Percentiles rank a stretch among this genome's conserved stretches.
Conservation (phyloP, 1,284 basidiomycete genomes). For the Microbotryomycetes sp. region DNA sequence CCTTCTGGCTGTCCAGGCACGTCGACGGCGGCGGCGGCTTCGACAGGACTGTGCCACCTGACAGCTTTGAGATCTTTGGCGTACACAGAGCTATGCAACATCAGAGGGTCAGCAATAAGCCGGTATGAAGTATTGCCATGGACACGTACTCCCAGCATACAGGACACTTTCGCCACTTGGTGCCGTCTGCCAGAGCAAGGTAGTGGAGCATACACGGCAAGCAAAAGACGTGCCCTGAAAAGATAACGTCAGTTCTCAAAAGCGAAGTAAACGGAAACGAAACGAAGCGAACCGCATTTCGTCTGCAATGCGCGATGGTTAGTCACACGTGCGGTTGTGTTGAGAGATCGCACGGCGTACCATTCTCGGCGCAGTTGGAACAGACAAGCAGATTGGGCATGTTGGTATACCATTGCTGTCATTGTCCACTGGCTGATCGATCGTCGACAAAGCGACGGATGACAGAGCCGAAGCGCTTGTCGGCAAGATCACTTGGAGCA, state of each 20-base stretch:
- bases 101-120: too few relatives aligned
- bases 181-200: constrained; percentile 54
- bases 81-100: constrained; percentile 52
- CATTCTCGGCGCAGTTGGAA: constrained; percentile 88
- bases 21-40: background rate
- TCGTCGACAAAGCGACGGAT: constrained; percentile 24
- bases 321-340: background rate
- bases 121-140: too few relatives aligned
- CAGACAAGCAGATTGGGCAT: constrained; percentile 91
- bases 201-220: constrained; percentile 90
- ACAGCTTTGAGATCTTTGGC: constrained; percentile 88
- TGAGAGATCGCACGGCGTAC: constrained; percentile 61
- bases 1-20: constrained; percentile 15
- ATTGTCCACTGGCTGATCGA: constrained; percentile 48
- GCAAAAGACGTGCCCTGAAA: constrained; percentile 35
- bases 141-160: constrained; percentile 78
- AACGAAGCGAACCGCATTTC: constrained; percentile 18
- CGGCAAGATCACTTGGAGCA: constrained; percentile 88
- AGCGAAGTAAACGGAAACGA: background rate
- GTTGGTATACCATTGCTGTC: constrained; percentile 44
- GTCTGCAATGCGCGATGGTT: constrained; percentile 22
- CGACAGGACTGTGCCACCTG: constrained; percentile 47
- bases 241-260: background rate
- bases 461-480: constrained; percentile 47
- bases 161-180: constrained; percentile 84